phyloP scores from a whole-genome alignment of 73 alveolate species.

The Paramecium primaurelia region DNA sequence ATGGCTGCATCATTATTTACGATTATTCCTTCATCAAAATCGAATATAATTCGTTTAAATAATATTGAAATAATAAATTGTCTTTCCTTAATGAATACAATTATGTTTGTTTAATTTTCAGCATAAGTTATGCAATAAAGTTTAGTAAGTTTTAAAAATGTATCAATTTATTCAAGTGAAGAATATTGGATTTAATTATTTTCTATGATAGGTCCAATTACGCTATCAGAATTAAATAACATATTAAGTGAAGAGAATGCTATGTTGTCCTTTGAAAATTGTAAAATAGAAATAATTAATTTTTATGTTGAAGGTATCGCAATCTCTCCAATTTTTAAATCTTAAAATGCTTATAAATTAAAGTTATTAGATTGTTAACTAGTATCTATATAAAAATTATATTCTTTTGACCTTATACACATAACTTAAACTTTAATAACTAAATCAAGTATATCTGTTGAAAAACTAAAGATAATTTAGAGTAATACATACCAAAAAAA shows the following conservation, averaged over 20 bases:
- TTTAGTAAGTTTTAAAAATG: background rate
- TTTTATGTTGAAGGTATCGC: background rate
- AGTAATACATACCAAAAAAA: background rate
- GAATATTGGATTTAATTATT: background rate
- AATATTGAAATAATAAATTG: background rate
- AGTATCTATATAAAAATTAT: background rate
- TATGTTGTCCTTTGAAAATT: background rate
- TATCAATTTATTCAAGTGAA: background rate
- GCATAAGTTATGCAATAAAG: background rate
- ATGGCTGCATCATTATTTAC: background rate
- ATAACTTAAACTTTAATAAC: background rate
- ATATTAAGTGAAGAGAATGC: background rate
- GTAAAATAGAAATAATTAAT: background rate
- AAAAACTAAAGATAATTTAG: background rate
- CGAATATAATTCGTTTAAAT: background rate
- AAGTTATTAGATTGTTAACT: background rate
- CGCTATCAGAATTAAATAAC: background rate
- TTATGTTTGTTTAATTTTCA: background rate
- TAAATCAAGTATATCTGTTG: background rate
- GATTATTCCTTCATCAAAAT: background rate
- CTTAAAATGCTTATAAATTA: background rate
- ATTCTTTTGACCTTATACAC: background rate
- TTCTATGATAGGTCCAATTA: background rate
- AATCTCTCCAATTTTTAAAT: background rate
- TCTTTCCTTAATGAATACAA: background rate